These are phyloP conservation scores for Bothriochloa decipiens DNA, from an alignment of 176 grass and related monocot genomes.

Conservation along the genomic window DNA sequence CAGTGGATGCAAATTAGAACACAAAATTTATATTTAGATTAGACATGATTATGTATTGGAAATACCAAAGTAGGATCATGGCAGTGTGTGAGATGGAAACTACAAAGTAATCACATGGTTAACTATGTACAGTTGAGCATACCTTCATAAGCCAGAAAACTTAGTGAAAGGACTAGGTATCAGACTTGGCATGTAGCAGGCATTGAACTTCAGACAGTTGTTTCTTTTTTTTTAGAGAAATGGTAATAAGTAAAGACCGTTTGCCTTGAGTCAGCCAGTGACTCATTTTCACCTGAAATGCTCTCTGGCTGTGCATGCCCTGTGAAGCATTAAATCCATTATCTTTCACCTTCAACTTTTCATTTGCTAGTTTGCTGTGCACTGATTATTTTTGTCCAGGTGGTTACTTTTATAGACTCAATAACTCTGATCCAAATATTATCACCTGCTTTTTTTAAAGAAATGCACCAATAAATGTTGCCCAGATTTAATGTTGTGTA, in stretches of 20 bases:
- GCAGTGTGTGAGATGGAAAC: neutral
- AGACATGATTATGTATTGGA: neutral
- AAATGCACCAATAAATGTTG: neutral
- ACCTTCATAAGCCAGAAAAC: neutral
- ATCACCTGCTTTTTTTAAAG: too few species aligned
- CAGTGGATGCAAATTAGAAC: neutral
- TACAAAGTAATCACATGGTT: neutral
- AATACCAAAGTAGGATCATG: neutral
- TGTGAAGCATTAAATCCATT: neutral
- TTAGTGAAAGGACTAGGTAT: neutral
- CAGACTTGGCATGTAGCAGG: neutral
- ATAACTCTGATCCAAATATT: neutral
- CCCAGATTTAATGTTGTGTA: constrained; percentile 14
- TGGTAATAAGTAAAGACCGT: neutral
- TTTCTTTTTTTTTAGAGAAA: neutral
- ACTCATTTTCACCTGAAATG: neutral
- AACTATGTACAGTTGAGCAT: neutral
- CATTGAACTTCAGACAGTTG: neutral
- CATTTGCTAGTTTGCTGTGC: neutral
- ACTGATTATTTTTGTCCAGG: neutral
- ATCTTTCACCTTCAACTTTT: neutral
- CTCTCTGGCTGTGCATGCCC: neutral
- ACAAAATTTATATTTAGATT: neutral
- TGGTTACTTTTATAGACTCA: neutral
- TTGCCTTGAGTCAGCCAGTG: neutral